A percentile compares a stretch with the other conserved stretches of the same genome.
Evolutionary conservation across 331 rosid species (phyloP).

Genomic region (Rhamnella rubrinervis): DNA sequence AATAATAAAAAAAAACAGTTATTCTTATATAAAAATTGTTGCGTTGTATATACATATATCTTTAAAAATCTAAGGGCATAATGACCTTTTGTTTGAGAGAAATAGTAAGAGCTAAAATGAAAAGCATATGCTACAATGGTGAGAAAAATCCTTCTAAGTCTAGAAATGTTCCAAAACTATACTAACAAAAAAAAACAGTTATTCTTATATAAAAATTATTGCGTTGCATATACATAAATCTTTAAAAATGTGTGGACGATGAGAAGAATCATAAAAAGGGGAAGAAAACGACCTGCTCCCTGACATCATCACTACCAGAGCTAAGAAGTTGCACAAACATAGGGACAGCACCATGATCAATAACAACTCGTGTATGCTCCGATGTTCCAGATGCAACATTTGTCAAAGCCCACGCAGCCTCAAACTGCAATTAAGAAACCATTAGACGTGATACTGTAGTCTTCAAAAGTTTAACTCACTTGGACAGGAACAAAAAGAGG

Average conservation of each 20-base stretch:
- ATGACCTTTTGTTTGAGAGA: not conserved
- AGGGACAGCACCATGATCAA: conserved; percentile 65
- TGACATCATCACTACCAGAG: conserved; percentile 50
- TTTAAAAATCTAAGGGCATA: not conserved
- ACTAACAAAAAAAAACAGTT: too few relatives aligned
- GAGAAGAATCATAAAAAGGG: conserved; percentile 1
- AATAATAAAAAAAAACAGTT: too few relatives aligned
- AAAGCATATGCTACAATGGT: not conserved
- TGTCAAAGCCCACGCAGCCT: conserved; percentile 78
- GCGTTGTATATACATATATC: too few relatives aligned
- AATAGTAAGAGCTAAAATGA: not conserved
- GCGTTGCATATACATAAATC: too few relatives aligned
- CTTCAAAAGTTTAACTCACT: not conserved
- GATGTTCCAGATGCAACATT: conserved; percentile 65
- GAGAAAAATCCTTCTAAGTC: not conserved
- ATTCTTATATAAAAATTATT: not conserved
- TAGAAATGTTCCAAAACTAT: not conserved
- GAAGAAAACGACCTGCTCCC: conserved; percentile 53
- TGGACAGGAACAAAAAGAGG: not conserved
- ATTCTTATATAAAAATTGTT: not conserved
- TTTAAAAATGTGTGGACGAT: not conserved
- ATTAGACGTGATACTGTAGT: not conserved
- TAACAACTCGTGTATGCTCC: conserved; percentile 56
- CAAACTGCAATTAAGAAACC: conserved; percentile 45
- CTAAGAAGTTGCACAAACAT: conserved; percentile 55